Evolutionary conservation across 2,329 filamentous ascomycete genomes (phyloP).

Genomic region (Lasiodiplodia gonubiensis): DNA sequence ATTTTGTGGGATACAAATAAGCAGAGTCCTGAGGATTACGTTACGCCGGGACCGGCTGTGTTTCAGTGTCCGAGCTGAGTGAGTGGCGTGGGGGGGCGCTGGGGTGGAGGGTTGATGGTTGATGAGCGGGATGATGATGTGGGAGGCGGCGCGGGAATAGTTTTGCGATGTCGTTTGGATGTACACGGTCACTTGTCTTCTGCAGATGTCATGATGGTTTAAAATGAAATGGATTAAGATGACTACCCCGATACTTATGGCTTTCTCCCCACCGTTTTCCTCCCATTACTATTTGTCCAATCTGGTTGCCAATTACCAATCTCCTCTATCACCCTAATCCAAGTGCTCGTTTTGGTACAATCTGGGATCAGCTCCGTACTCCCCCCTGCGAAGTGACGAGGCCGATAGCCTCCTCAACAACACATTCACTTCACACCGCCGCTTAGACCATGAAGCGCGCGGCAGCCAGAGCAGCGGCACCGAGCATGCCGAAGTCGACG

Average conservation of each 20-base stretch:
- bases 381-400: too few species aligned
- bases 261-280: not conserved
- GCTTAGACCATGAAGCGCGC: slow-evolving; percentile 1
- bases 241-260: not conserved
- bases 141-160: not conserved
- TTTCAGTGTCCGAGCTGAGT: slow-evolving; percentile 12
- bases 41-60: not conserved
- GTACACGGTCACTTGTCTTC: too few species aligned
- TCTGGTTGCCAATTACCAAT: not conserved
- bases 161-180: not conserved
- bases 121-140: not conserved
- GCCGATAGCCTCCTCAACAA: not conserved
- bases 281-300: not conserved
- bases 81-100: too few species aligned
- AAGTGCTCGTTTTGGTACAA: not conserved
- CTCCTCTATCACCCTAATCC: too few species aligned
- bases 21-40: slow-evolving; percentile 9
- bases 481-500: not conserved
- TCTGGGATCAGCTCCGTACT: not conserved
- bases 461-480: not conserved
- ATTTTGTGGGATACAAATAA: slow-evolving; percentile 15
- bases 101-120: not conserved
- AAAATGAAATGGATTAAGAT: not conserved
- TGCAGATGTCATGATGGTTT: too few species aligned
- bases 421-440: not conserved